Evolutionary conservation across 805 yeast genomes (phyloP), one percentile per base, ranked within the genome.

Genomic region (Myxozyma neglecta): DNA sequence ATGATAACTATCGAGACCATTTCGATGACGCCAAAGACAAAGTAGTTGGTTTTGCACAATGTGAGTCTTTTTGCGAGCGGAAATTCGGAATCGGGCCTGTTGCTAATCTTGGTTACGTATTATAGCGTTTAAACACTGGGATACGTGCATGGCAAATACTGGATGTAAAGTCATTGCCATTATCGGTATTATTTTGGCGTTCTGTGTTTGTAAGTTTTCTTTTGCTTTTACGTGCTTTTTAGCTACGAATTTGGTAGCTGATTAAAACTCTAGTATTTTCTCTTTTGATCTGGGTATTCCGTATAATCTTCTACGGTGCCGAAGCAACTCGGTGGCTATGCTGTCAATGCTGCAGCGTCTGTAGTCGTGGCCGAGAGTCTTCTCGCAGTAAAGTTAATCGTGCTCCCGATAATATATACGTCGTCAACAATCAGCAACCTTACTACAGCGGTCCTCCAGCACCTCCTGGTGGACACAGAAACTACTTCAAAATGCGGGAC

Each of bases 151-250:
- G 93, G 87, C 81, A 70, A 87, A 88, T 73, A 85, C 76, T 49
- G 79, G 85, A 51, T 89, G 96, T 74, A 89, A 89, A 70, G 83
- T 88, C 60, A 82, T 87, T 20, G 92, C 89, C 3, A 88, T 89
- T 48, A 89, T 88, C 13, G 87, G 88, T 2, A 86, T 88, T 2
- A 83, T 77, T 0, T 69, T 89, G 11, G 93, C 85, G 0, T 77
- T 72, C 0, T 67, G 89, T 1, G 61, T 87, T 0, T 49, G 67
- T 57, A 61, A 34, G 68, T 61, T 34, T 51, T 20, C 34, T 13
- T 37, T 16, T 40, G 34, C 43, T 18, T 32, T 18, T 6, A 43
- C 2, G 8, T 11, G 14, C 1, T 36, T 4, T 16, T 29, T 9
- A 18, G 13, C 11, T 13, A 3, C 44, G 13, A 24, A 39, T 49